Conservation (phyloP, 2,329 filamentous ascomycete species). For the Hawksworthiomyces lignivorus region DNA sequence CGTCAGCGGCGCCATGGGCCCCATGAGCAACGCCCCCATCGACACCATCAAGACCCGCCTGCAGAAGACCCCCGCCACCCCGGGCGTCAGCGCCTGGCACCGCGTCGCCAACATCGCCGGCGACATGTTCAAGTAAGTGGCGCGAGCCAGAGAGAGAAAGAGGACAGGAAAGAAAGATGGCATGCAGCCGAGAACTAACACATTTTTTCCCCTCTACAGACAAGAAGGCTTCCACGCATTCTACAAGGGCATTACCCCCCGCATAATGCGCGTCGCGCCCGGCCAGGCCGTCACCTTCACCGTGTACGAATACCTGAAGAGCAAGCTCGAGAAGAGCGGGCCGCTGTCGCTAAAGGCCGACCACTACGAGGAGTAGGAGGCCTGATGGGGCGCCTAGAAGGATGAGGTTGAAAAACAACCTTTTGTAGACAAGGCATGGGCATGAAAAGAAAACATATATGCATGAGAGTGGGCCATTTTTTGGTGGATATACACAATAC, state of each 20-base stretch:
- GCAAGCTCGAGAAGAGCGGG: conserved; percentile 60
- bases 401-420: too few relatives aligned
- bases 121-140: conserved; percentile 71
- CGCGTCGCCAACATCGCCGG: conserved; percentile 71
- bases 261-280: conserved; percentile 94
- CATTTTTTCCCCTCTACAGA: too few relatives aligned
- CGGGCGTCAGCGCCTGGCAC: conserved; percentile 70
- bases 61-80: conserved; percentile 78
- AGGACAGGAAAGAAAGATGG: too few relatives aligned
- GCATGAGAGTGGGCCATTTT: too few relatives aligned
- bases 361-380: conserved; percentile 58
- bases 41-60: conserved; percentile 98
- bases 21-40: conserved; percentile 92
- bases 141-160: background rate
- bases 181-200: too few relatives aligned
- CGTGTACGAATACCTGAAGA: conserved; percentile 72
- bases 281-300: conserved; percentile 77
- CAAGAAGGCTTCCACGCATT: conserved; percentile 92
- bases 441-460: background rate
- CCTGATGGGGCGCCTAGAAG: too few relatives aligned
- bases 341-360: conserved; percentile 52
- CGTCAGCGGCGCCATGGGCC: conserved; percentile 88
- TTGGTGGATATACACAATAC: too few relatives aligned
- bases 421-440: background rate
- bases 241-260: conserved; percentile 97